A percentile compares a stretch with the other conserved stretches of the same genome.
Evolutionary conservation across 2,329 filamentous ascomycete genomes (phyloP).

Genomic region (Lachnellula cervina): DNA sequence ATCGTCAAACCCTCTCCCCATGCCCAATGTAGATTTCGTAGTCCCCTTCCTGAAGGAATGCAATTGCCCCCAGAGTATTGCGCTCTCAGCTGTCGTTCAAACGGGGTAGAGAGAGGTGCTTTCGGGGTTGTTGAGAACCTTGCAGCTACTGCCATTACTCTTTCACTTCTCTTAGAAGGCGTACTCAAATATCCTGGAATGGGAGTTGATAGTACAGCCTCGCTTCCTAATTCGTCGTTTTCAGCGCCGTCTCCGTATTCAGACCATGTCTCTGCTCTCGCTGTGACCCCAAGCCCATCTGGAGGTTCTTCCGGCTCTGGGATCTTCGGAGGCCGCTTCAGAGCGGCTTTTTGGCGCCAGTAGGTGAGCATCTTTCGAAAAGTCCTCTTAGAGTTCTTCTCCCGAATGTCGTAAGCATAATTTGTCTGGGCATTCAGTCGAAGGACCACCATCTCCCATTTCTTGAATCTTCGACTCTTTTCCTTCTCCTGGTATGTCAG

Average conservation of each 20-base stretch:
- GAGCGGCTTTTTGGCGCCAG: constrained; percentile 27
- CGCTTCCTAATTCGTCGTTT: constrained; percentile 23
- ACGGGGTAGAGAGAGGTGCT: constrained; percentile 40
- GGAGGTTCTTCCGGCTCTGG: constrained; percentile 4
- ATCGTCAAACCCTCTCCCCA: constrained; percentile 25
- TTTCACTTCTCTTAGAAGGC: constrained; percentile 39
- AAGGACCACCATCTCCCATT: constrained; percentile 29
- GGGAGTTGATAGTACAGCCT: constrained; percentile 16
- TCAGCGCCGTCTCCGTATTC: constrained; percentile 27
- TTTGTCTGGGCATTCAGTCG: constrained; percentile 24
- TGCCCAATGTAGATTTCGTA: constrained; percentile 19
- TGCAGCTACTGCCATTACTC: constrained; percentile 36
- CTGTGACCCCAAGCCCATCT: constrained; percentile 13
- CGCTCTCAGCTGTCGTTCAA: constrained; percentile 35
- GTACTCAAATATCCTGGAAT: constrained; percentile 20
- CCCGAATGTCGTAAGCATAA: constrained; percentile 26
- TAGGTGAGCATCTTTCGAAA: constrained; percentile 32
- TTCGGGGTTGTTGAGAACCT: constrained; percentile 40
- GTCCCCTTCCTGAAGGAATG: constrained; percentile 14
- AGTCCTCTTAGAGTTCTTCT: constrained; percentile 29
- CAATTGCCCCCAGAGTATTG: constrained; percentile 24
- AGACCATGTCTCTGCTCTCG: constrained; percentile 26
- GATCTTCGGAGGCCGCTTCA: constrained; percentile 16
- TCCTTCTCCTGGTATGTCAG: constrained; percentile 27
- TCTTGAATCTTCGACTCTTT: constrained; percentile 25